Conservation (phyloP, 2,329 filamentous ascomycete genomes). For the Cladosporium phlei region DNA sequence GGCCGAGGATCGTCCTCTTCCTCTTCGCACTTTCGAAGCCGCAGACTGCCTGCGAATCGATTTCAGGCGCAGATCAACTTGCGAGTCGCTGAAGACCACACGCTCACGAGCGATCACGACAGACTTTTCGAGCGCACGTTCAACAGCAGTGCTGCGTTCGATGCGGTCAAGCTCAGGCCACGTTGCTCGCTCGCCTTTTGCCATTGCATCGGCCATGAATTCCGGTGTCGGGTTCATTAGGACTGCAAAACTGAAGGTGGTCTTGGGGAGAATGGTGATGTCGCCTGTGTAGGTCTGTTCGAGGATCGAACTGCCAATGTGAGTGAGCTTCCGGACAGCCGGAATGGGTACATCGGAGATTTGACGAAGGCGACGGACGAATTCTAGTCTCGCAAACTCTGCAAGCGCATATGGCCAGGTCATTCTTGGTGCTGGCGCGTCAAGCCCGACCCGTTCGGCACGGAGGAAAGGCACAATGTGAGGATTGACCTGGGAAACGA, state of each 20-base stretch:
- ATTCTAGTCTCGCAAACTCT: constrained; percentile 4
- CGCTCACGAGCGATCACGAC: constrained; percentile 64
- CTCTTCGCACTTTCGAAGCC: neutral
- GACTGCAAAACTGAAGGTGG: constrained; percentile 70
- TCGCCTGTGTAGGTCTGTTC: constrained; percentile 91
- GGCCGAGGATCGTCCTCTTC: neutral
- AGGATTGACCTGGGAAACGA: constrained; percentile 93
- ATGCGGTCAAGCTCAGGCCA: constrained; percentile 88
- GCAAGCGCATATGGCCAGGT: constrained; percentile 3
- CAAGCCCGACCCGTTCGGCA: constrained; percentile 52
- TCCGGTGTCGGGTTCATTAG: constrained; percentile 78
- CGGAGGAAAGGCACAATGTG: constrained; percentile 83
- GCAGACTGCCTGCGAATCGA: constrained; percentile 5
- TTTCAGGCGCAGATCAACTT: constrained; percentile 51
- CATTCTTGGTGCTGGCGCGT: constrained; percentile 1
- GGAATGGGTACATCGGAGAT: constrained; percentile 6
- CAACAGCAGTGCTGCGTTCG: constrained; percentile 80
- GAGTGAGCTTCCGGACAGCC: neutral
- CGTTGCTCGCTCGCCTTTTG: constrained; percentile 77
- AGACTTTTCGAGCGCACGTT: constrained; percentile 73
- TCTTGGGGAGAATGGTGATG: constrained; percentile 85
- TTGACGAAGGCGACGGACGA: constrained; percentile 3
- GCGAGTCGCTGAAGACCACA: constrained; percentile 64
- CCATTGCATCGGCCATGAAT: constrained; percentile 76
- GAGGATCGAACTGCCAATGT: constrained; percentile 56